Evolutionary conservation across 2,329 filamentous ascomycete genomes (phyloP), one percentile per base, ranked within the genome.

Genomic region (Myriosclerotinia scirpicola): DNA sequence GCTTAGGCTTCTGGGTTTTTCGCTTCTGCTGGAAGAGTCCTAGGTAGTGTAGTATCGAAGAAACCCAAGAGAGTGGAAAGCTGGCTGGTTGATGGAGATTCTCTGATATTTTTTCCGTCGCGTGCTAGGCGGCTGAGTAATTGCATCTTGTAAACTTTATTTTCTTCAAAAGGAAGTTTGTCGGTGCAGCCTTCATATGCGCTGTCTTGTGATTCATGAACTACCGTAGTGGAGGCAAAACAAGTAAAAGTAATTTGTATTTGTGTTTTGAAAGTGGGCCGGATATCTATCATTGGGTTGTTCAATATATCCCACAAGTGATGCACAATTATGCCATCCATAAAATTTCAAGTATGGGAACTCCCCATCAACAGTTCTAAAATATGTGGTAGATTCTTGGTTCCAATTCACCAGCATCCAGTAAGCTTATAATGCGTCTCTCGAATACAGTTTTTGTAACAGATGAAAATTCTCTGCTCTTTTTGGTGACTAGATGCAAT

Each of bases 341-440:
- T 17, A 50, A 17, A 50, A 38, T n/a, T 22, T 12, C 58, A 61
- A 61, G 34, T 61, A 36, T 20, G 44, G 58, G 36, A 50, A 36
- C 38, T 20, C 30, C 34, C 9, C 2, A 30, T 50, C 30, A 1
- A 12, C 34, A n/a, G n/a, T 20, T 61, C 34, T 14, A 50, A 3
- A 61, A 38, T 14, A 3, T 26, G 22, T 52, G 9, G 34, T 50
- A 20, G 34, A 40, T 40, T 40, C 20, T 11, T 55, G 20, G n/a
- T 38, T 52, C 15, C 58, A 12, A 11, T 20, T 38, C 4, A 50
- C 44, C 44, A 50, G 8, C 34, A 50, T 38, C n/a, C 34, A 61
- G 46, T 48, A 61, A 50, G 44, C 44, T 50, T 50, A 61, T 20
- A 52, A 50, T 26, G 20, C n/a, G n/a, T 38, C n/a, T 38, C 42